Base-by-base conservation (phyloP, 2,329 filamentous ascomycete species). In the Byssothecium circinans region DNA sequence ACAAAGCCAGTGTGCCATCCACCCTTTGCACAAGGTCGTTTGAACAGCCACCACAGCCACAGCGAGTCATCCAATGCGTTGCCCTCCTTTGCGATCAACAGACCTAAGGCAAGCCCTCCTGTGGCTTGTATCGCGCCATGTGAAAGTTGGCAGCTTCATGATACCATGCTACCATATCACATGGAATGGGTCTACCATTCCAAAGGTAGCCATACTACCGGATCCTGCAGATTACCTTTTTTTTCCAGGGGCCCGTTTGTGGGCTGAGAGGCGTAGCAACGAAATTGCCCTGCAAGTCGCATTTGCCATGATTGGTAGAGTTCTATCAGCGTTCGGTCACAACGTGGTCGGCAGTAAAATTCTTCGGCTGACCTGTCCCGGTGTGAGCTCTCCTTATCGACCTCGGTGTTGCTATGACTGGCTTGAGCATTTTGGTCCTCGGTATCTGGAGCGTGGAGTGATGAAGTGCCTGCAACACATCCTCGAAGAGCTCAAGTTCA, bases 131-230 rank as follows among this genome's bases (percentile, higher is more conserved):
- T 33, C 25, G 29, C 38, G 23, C 23, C 33, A 33, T 39, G 18
- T 14, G 12, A 17, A n/a, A 22, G 18, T 35, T 8, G 14, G 3
- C 23, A 35, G 19, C 17, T 39, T 12, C 2, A 35, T 30, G 27
- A 46, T 33, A 34, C 40, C 17, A 47, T 43, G 17, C 35, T 43
- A 19, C n/a, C 15, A 40, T 43, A 50, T 43, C 48, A 50, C 48
- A 46, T 50, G 43, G 25, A 41, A 15, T 22, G 43, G 15, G 5
- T 7, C 8, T 14, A n/a, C 12, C 38, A 38, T 30, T 41, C 23
- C n/a, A 38, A 29, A 14, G 33, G 37, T 36, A n/a, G 19, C 47
- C 42, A 34, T 36, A 10, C 30, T 33, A 37, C 32, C 25, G 47
- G 32, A 37, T 42, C 33, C 27, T 20, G 23, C 23, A 25, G 23